Conservation (phyloP, 2,329 filamentous ascomycete species). For the Orbilia ellipsospora region DNA sequence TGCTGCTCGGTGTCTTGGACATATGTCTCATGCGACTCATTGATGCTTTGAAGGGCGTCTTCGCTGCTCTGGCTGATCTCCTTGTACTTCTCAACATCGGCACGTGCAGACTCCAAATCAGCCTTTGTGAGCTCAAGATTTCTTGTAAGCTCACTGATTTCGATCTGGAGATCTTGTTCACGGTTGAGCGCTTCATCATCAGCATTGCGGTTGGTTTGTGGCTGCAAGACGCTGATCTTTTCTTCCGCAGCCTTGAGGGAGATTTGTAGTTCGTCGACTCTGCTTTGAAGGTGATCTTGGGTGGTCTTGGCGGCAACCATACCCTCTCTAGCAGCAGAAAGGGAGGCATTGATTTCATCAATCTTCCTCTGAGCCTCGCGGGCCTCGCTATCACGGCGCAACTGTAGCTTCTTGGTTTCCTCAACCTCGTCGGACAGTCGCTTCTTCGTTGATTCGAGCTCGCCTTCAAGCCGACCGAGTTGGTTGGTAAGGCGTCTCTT, state of each 20-base stretch:
- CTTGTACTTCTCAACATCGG: conserved; percentile 87
- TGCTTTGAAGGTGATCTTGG: conserved; percentile 85
- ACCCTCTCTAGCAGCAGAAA: conserved; percentile 85
- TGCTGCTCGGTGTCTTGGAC: conserved; percentile 83
- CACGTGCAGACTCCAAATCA: conserved; percentile 82
- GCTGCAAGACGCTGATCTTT: conserved; percentile 81
- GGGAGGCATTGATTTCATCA: conserved; percentile 84
- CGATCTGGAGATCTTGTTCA: conserved; percentile 83
- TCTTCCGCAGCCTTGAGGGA: conserved; percentile 91
- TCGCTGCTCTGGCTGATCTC: conserved; percentile 87
- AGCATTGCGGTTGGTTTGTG: conserved; percentile 69
- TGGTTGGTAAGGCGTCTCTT: conserved; percentile 81
- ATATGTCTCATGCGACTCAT: conserved; percentile 84
- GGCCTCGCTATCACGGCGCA: conserved; percentile 89
- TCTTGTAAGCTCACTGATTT: conserved; percentile 86
- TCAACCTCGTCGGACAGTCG: conserved; percentile 85
- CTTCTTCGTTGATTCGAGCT: conserved; percentile 80
- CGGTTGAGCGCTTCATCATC: conserved; percentile 72
- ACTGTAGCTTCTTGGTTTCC: conserved; percentile 81
- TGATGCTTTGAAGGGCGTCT: conserved; percentile 83
- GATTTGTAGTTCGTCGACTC: conserved; percentile 87
- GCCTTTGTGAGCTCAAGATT: conserved; percentile 83
- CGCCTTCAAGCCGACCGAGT: conserved; percentile 81
- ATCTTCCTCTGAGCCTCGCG: conserved; percentile 90
- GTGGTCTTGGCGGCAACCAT: conserved; percentile 86